A percentile compares a stretch with the other conserved stretches of the same genome.
Conservation (phyloP, 805 yeast genomes). For the Grigorovia transvaalensis region DNA sequence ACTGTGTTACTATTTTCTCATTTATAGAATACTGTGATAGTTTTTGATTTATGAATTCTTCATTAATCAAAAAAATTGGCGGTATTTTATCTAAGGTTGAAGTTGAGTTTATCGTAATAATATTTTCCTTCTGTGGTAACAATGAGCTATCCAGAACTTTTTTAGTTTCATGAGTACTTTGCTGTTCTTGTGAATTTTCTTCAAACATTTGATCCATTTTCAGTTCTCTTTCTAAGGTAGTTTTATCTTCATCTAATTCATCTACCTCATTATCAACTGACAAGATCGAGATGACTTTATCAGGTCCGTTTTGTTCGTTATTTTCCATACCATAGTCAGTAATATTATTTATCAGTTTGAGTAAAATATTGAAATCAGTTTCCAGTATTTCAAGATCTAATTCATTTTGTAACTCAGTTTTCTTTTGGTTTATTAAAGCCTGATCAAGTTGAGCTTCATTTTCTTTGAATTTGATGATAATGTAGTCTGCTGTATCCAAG, state of each 20-base stretch:
- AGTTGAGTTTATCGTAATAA: conserved; percentile 2
- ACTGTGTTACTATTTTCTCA: conserved; percentile 29
- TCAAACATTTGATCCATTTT: conserved; percentile 17
- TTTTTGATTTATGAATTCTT: conserved; percentile 45
- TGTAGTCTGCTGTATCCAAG: conserved; percentile 26
- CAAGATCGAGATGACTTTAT: conserved; percentile 35
- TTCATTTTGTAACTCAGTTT: conserved; percentile 38
- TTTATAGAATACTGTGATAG: conserved; percentile 27
- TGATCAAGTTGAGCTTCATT: conserved; percentile 10
- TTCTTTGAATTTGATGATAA: conserved; percentile 15
- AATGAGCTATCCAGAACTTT: neutral
- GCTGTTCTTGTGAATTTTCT: conserved; percentile 18
- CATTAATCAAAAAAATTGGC: conserved; percentile 33
- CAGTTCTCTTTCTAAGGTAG: conserved; percentile 10
- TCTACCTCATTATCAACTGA: conserved; percentile 38
- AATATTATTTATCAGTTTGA: conserved; percentile 36
- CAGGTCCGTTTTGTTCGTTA: conserved; percentile 18
- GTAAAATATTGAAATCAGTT: conserved; percentile 34
- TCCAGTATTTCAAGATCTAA: conserved; percentile 29
- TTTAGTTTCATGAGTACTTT: conserved; percentile 9
- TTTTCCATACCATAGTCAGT: conserved; percentile 35
- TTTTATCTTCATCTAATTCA: conserved; percentile 17
- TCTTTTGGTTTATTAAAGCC: conserved; percentile 30
- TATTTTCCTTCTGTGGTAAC: conserved; percentile 7
- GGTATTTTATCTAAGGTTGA: neutral